Evolutionary conservation across 225 moss, liverwort and hornwort species (phyloP), one percentile per base, ranked within the genome.

Genomic region (Rhytidiadelphus loreus): DNA sequence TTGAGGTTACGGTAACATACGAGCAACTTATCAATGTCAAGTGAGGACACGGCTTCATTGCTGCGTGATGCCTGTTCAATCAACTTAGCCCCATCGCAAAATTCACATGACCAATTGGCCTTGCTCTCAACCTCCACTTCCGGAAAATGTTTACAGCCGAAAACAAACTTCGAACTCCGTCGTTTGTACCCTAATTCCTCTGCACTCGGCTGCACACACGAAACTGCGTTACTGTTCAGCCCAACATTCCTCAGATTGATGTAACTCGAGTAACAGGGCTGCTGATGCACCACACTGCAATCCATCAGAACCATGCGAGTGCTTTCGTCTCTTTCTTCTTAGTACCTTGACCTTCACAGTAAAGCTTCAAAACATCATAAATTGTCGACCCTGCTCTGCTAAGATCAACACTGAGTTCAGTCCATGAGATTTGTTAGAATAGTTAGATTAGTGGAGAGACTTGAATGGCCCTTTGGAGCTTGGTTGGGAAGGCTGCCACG

Each of bases 31-130:
- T 94, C 90, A 70, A 94, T 86, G 75, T 91, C 87, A 11, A 92
- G 90, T 37, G 87, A 90, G 11, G 86, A 92, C 65, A 92, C 85
- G 3, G 81, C 92, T 71, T 88, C 88, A 48, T 92, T 94, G 87
- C 90, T 91, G 52, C 89, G 89, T 37, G 92, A 70, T 8, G 92
- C 94, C 35, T 92, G 88, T 16, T 94, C 92, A 72, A 94, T 90
- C 76, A 94, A 32, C 90, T 81, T 88, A 0, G 90, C 91, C 19
- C 92, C 90, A 23, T 85, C 65, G 13, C 94, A 92, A 83, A 94
- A 94, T 35, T 94, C 94, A 52, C 91, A 94, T 2, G 77, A 53
- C 92, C 70, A 83, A 26, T 41, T 71, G 2, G 76, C 83, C 85
- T 78, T 82, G 16, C 35, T 63, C 59, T 35, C 35, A 1, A 44